These are phyloP conservation scores for Ulota crispa DNA, from an alignment of 225 moss, liverwort and hornwort genomes.

Conservation along the genomic window DNA sequence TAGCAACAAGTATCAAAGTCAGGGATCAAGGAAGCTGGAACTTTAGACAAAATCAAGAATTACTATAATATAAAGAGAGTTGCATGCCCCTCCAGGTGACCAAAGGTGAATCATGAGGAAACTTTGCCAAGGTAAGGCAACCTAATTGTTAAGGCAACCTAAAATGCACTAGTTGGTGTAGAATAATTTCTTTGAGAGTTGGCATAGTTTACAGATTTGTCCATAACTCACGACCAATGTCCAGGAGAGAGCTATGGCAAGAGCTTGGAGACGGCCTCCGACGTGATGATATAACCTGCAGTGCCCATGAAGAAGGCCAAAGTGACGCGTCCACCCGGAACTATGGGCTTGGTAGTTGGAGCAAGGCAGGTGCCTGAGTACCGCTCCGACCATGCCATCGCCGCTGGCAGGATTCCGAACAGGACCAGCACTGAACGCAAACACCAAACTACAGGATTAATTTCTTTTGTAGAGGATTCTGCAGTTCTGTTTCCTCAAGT, in stretches of 20 bases:
- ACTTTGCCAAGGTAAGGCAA: too few relatives aligned
- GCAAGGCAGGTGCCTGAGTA: constrained; percentile 62
- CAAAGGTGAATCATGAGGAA: too few relatives aligned
- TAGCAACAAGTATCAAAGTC: too few relatives aligned
- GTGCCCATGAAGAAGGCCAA: constrained; percentile 68
- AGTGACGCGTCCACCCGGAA: constrained; percentile 77
- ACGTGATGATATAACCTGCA: constrained; percentile 62
- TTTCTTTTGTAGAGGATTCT: not conserved
- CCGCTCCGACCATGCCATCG: constrained; percentile 98
- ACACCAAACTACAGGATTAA: not conserved
- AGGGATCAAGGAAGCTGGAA: too few relatives aligned
- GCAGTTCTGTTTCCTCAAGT: not conserved
- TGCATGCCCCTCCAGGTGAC: too few relatives aligned
- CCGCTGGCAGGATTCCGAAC: constrained; percentile 85
- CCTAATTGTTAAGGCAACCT: too few relatives aligned
- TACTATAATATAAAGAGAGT: too few relatives aligned
- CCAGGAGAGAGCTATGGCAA: constrained; percentile 16
- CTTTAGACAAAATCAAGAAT: too few relatives aligned
- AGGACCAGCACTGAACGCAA: constrained; percentile 72
- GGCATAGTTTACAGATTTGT: not conserved
- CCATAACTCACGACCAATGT: not conserved
- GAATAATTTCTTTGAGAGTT: not conserved
- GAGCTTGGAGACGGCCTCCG: constrained; percentile 64
- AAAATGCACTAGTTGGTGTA: not conserved
- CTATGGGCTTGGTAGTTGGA: constrained; percentile 53